A percentile compares a stretch with the other conserved stretches of the same genome.
Conservation (phyloP, 441 rosid genomes). For the Euphorbia corollata region DNA sequence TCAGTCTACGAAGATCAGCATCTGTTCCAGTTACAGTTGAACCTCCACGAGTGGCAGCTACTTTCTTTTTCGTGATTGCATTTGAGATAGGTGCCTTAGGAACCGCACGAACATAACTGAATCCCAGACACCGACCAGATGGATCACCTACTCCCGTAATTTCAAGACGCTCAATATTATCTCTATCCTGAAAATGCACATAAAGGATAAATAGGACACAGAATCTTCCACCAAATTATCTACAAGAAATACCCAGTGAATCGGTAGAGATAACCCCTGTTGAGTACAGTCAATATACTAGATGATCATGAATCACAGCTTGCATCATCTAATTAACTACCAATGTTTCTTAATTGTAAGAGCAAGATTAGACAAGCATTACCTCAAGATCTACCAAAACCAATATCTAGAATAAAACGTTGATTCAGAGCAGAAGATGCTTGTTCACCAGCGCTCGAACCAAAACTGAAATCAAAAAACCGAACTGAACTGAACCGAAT, state of each 20-base stretch:
- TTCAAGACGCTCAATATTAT: conserved; percentile 95
- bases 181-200: conserved; percentile 59
- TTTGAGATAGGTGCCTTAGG: conserved; percentile 29
- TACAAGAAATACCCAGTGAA: neutral
- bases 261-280: neutral
- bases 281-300: neutral
- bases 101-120: conserved; percentile 87
- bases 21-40: conserved; percentile 96
- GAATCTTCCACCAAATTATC: neutral
- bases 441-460: too few species aligned
- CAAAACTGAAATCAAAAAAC: too few species aligned
- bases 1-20: conserved; percentile 98
- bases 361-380: neutral
- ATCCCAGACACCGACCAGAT: conserved; percentile 95
- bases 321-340: neutral
- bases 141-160: conserved; percentile 99
- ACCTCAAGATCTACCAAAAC: neutral
- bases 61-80: conserved; percentile 70
- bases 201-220: too few species aligned
- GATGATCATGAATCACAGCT: neutral
- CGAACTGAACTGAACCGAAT: too few species aligned
- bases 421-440: neutral
- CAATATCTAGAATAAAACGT: conserved; percentile 3
- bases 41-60: conserved; percentile 76
- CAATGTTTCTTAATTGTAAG: neutral